These are phyloP conservation scores for Leishmania aethiopica DNA, from an alignment of 208 protist species.

Conservation along the genomic window DNA sequence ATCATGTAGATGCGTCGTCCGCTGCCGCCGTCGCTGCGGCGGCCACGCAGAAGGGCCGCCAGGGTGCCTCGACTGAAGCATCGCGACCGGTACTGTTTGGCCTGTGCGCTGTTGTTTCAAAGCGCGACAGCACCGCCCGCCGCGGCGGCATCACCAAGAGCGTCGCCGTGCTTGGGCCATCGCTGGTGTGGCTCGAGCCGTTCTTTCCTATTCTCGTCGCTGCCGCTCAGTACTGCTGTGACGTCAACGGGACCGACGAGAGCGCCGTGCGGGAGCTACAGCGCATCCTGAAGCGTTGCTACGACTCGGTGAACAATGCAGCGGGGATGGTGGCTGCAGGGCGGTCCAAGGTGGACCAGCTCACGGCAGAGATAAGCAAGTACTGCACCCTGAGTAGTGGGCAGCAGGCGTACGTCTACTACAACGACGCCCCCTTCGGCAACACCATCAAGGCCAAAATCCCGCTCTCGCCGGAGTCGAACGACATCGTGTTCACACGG, in stretches of 20 bases:
- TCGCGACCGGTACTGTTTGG: constrained; percentile 47
- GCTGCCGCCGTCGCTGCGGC: not conserved
- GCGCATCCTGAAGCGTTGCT: constrained; percentile 58
- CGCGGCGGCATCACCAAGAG: constrained; percentile 85
- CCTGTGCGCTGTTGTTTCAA: constrained; percentile 74
- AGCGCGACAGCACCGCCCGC: constrained; percentile 53
- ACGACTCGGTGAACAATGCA: constrained; percentile 54
- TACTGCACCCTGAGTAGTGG: constrained; percentile 40
- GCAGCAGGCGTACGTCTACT: constrained; percentile 43
- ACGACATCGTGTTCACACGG: constrained; percentile 51
- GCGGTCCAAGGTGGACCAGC: constrained; percentile 29
- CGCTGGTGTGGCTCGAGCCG: constrained; percentile 67
- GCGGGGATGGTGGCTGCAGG: constrained; percentile 22
- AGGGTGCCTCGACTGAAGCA: not conserved
- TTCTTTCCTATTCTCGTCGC: constrained; percentile 75
- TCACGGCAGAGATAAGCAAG: constrained; percentile 41
- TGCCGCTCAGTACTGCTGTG: constrained; percentile 72
- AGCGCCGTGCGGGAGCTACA: constrained; percentile 52
- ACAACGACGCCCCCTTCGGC: constrained; percentile 51
- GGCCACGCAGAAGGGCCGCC: not conserved
- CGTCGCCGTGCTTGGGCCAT: constrained; percentile 70
- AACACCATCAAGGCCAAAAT: constrained; percentile 48
- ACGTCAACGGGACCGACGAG: constrained; percentile 55
- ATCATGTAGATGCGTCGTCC: not conserved
- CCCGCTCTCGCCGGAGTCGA: constrained; percentile 47